Conservation (phyloP, 345 rosid species). For the Corchorus capsularis region DNA sequence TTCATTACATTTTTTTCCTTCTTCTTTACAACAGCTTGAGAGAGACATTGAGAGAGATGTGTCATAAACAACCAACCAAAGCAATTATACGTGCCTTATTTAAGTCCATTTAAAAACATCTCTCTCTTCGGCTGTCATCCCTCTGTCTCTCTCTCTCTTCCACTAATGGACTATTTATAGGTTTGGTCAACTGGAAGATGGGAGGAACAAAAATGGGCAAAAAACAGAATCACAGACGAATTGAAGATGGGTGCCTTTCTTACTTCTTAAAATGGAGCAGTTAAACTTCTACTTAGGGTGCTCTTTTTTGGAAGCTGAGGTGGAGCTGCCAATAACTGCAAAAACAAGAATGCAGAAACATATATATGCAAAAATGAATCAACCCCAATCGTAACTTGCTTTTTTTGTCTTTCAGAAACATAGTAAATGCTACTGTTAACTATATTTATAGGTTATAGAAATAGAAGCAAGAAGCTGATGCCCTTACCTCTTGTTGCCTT, state of each 20-base stretch:
- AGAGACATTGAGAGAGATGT: not conserved
- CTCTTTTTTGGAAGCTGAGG: conserved; percentile 41
- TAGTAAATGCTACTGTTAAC: too few relatives aligned
- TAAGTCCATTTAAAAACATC: not conserved
- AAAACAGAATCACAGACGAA: not conserved
- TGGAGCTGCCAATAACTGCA: conserved; percentile 36
- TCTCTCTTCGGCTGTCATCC: not conserved
- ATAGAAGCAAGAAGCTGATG: not conserved
- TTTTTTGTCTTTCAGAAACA: not conserved
- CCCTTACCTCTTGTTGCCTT: conserved; percentile 46
- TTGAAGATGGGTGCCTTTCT: conserved; percentile 9
- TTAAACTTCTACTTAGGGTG: conserved; percentile 39
- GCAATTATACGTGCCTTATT: not conserved
- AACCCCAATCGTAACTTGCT: not conserved
- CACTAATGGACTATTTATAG: not conserved
- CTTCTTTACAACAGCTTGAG: conserved; percentile 14
- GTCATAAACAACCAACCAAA: not conserved
- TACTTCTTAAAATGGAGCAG: conserved; percentile 56
- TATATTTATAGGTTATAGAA: too few relatives aligned
- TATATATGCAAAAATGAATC: not conserved
- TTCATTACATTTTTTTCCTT: too few relatives aligned
- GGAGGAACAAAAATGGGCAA: not conserved
- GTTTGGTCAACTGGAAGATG: not conserved
- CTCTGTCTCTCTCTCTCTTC: not conserved
- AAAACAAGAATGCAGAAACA: not conserved